Conservation (phyloP, 2,329 filamentous ascomycete species). For the Arthrobotrys sphaeroides region DNA sequence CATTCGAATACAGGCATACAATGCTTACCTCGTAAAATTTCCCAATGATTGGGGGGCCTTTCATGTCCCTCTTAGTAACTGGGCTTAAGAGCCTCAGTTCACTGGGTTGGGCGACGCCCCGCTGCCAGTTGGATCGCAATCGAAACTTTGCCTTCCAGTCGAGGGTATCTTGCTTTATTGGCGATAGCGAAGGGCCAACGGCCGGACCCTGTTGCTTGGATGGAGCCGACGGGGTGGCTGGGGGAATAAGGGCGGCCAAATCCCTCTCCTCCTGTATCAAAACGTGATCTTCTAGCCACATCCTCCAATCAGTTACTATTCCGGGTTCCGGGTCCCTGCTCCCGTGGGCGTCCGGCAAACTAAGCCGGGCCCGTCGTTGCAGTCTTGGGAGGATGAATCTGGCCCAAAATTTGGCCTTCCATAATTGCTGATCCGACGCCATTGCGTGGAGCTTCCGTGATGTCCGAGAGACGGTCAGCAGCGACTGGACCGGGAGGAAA, state of each 20-base stretch:
- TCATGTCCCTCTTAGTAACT: neutral
- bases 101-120: conserved; percentile 61
- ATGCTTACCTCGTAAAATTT: conserved; percentile 39
- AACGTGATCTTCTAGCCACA: conserved; percentile 46
- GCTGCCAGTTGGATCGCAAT: conserved; percentile 88
- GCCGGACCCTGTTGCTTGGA: conserved; percentile 52
- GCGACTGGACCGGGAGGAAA: conserved; percentile 74
- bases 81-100: conserved; percentile 6
- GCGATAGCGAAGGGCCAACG: conserved; percentile 59
- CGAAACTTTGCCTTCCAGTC: conserved; percentile 92
- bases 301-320: conserved; percentile 23
- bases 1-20: neutral
- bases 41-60: conserved; percentile 23
- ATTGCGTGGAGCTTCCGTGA: conserved; percentile 79
- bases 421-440: conserved; percentile 83
- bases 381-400: conserved; percentile 81
- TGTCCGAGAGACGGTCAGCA: conserved; percentile 72
- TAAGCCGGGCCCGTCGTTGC: conserved; percentile 41
- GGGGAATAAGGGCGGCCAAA: conserved; percentile 54
- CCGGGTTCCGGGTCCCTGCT: neutral
- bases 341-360: conserved; percentile 14
- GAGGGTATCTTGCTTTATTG: conserved; percentile 69
- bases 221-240: conserved; percentile 58
- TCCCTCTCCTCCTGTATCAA: conserved; percentile 50
- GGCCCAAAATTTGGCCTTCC: conserved; percentile 87